Conservation (phyloP, 306 rosid genomes). For the Amphicarpaea edgeworthii region DNA sequence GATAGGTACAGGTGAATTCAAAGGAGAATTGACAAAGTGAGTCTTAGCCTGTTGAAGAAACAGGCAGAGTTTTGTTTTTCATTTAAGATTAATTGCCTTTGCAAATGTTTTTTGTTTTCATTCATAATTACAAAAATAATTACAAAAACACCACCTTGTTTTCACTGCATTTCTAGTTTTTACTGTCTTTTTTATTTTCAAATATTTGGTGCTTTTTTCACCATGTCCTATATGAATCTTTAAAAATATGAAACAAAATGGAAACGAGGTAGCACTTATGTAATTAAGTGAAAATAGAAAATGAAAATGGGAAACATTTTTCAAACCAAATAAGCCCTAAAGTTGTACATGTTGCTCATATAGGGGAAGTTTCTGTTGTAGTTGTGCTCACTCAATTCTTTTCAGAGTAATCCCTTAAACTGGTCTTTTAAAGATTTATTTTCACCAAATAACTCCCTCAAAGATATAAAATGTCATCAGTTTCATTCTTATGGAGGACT, state of each 20-base stretch:
- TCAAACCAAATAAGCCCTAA: neutral
- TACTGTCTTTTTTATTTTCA: neutral
- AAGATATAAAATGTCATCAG: neutral
- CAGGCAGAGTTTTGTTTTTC: neutral
- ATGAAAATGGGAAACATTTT: neutral
- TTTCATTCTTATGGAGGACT: neutral
- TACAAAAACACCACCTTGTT: neutral
- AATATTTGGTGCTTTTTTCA: neutral
- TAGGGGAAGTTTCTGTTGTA: neutral
- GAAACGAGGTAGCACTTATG: neutral
- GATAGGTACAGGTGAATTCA: neutral
- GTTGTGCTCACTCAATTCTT: neutral
- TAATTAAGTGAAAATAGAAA: neutral
- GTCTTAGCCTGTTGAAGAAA: neutral
- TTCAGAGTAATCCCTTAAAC: neutral
- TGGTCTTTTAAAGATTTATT: neutral
- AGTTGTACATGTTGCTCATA: neutral
- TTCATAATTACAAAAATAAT: neutral
- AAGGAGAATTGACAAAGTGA: neutral
- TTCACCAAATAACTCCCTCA: neutral
- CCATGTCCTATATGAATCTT: neutral
- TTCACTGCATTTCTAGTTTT: neutral
- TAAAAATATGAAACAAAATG: neutral
- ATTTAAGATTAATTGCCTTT: neutral
- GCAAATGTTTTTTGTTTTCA: neutral